Base-by-base conservation (phyloP, 257 asterid genomes). In the Solanum etuberosum region DNA sequence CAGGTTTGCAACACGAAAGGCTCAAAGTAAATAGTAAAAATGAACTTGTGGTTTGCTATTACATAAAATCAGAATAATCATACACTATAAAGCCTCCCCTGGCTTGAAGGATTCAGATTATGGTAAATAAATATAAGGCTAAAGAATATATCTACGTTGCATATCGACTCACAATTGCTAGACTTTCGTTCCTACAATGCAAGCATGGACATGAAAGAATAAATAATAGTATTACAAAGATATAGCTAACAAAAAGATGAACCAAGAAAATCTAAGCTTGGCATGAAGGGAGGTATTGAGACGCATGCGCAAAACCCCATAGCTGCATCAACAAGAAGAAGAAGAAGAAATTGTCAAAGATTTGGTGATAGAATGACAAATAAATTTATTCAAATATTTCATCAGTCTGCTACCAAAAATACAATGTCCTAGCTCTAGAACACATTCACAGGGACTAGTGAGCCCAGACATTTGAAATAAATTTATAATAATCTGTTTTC, bases 221-320 rank as follows among this genome's bases (percentile, higher is more conserved):
- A 89, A 92, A 81, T 92, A 91, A 87, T 88, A 34, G 29, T 23
- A 15, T 40, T 7, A 3, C 40, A 54, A 21, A 25, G 32, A 3
- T 48, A 38, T 51, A 35, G 32, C 25, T 46, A 20, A 2, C 3
- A 74, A 46, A 85, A 34, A 76, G 9, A 23, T 46, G 31, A 51
- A 67, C 27, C 18, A 23, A 40, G 42, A 32, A 18, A 83, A 51
- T 67, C 18, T 61, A 74, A 63, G 83, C 85, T 83, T 88, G 70
- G 86, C 85, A 57, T 89, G 93, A 92, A 67, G 86, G 70, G 32
- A 93, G 90, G 89, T 91, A 95, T 15, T 87, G 95, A 83, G 98
- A 97, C 82, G 93, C 91, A 65, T 97, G 98, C 40, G 94, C 87
- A 88, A 94, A 97, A 59, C 99, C 99, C 99, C 99, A 95, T 76